Conservation (phyloP, 257 asterid genomes). For the Verbascum thapsus region DNA sequence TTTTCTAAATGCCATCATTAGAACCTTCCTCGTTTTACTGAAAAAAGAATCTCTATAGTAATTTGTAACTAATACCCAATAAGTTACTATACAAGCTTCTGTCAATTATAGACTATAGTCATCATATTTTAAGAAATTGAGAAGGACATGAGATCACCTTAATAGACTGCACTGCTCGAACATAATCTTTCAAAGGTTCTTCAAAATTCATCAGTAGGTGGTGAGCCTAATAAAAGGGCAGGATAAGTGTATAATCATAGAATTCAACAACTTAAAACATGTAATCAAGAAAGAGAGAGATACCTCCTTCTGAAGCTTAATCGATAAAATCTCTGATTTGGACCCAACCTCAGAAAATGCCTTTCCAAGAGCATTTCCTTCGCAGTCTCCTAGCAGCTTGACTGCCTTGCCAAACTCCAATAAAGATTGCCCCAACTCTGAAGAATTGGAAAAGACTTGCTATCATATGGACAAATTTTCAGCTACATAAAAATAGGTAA, state of each 20-base stretch:
- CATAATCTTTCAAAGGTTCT: slow-evolving; percentile 95
- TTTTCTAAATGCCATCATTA: neutral
- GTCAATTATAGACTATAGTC: neutral
- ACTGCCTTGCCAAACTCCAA: slow-evolving; percentile 94
- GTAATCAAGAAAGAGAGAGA: slow-evolving; percentile 14
- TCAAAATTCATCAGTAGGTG: slow-evolving; percentile 92
- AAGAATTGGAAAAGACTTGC: slow-evolving; percentile 24
- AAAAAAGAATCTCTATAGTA: neutral
- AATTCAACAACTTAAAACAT: slow-evolving; percentile 20
- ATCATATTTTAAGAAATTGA: neutral
- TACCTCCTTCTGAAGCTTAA: slow-evolving; percentile 87
- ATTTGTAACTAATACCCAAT: neutral
- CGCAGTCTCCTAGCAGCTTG: slow-evolving; percentile 81
- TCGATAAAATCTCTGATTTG: slow-evolving; percentile 74
- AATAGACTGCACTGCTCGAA: slow-evolving; percentile 94
- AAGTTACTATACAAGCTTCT: neutral
- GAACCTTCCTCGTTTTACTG: neutral
- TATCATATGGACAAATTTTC: slow-evolving; percentile 18
- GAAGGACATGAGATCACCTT: slow-evolving; percentile 56
- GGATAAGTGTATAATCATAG: slow-evolving; percentile 4
- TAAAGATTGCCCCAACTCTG: slow-evolving; percentile 92
- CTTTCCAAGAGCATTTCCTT: slow-evolving; percentile 83
- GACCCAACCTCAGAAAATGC: slow-evolving; percentile 91
- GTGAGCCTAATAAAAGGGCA: slow-evolving; percentile 68
- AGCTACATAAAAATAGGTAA: neutral